Conservation (phyloP, 805 yeast genomes). For the Candida germanica region DNA sequence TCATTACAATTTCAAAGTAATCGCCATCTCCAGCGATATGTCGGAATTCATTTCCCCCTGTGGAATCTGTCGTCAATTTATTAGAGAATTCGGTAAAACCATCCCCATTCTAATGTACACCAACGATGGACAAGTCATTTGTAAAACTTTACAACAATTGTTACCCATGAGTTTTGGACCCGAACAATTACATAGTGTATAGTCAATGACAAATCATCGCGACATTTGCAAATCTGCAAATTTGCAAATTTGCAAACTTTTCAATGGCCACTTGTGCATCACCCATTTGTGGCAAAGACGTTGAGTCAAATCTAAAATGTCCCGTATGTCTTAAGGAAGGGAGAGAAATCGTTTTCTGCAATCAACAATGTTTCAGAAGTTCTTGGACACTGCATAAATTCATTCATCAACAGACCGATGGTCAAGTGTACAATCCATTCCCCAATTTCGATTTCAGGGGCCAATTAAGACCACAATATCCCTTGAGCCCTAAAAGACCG, state of each 20-base stretch:
- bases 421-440: constrained; percentile 76
- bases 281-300: constrained; percentile 80
- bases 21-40: constrained; percentile 12
- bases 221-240: too few relatives aligned
- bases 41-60: constrained; percentile 73
- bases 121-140: constrained; percentile 43
- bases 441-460: constrained; percentile 79
- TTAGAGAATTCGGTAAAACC: constrained; percentile 70
- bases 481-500: constrained; percentile 66
- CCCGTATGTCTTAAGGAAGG: constrained; percentile 85
- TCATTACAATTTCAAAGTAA: constrained; percentile 7
- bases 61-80: constrained; percentile 89
- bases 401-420: constrained; percentile 58
- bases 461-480: constrained; percentile 71
- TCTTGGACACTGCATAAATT: constrained; percentile 73
- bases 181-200: too few relatives aligned
- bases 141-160: constrained; percentile 51
- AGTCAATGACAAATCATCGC: too few relatives aligned
- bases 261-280: constrained; percentile 60
- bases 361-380: constrained; percentile 76
- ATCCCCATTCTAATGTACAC: constrained; percentile 70
- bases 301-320: constrained; percentile 75
- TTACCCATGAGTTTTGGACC: constrained; percentile 90
- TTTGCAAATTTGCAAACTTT: too few relatives aligned
- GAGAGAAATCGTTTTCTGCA: constrained; percentile 65